Evolutionary conservation across 345 rosid genomes (phyloP), one percentile per base, ranked within the genome.

Genomic region (Boechera divaricarpa): DNA sequence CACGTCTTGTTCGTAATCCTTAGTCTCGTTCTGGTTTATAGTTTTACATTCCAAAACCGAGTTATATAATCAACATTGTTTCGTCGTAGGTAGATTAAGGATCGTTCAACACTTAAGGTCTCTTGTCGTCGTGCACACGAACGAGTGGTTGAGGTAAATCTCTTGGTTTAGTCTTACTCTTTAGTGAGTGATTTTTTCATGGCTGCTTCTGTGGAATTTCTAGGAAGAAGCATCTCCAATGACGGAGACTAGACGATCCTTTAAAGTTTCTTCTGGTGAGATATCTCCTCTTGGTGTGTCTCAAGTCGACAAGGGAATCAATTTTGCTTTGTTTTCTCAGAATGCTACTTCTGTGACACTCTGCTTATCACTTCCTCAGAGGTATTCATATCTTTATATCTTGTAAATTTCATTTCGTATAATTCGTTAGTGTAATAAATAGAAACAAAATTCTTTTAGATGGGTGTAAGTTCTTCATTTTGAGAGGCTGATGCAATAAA

Each of bases 301-400:
- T 2, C 85, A 89, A 88, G 86, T 84, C 56, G 87, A 87, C 15
- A 87, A 81, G 5, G 95, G 98, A 71, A 86, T 89, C 81, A 94
- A 92, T 65, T 94, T 94, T 83, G 85, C 97, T 54, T 75, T 92
- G 55, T 94, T 90, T 82, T 92, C 95, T 21, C 97, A 88, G 81
- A 86, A 90, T 73, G 97, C 97, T 6, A 86, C 87, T 72, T 82
- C 97, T 57, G 90, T 94, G 36, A 86, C 89, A 15, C 92, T 94
- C 49, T 92, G 97, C 78, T 77, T 94, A 45, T 87, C 87, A 70
- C 88, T 92, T 77, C 88, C 91, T 3, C 77, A 69, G 9, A 86
- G 97, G 97, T 94, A 69, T 53, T 24, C 45, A 7, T 67, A 38
- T 70, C 18, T 58, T 41, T 49, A 9, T 56, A 15, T 55, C 54